phyloP scores from a whole-genome alignment of 495 filamentous ascomycete species.

The Hypomontagnella submonticulosa region DNA sequence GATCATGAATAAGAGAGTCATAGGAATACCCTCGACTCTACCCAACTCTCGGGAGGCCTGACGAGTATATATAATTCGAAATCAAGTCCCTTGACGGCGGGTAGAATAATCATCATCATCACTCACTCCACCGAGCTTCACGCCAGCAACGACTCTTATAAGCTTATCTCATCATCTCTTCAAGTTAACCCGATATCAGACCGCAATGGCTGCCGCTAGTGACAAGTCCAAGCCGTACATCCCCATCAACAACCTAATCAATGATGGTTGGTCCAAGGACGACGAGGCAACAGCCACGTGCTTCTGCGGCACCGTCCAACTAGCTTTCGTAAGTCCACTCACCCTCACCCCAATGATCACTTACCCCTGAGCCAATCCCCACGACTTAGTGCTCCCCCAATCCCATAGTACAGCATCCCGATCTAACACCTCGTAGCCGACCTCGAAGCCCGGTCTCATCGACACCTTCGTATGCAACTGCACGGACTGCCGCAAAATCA shows the following conservation, averaged over 20 bases:
- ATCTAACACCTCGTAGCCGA: slow-evolving; percentile 47
- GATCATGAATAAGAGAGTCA: not conserved
- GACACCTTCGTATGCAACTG: slow-evolving; percentile 68
- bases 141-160: no score
- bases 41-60: not conserved
- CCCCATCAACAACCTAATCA: slow-evolving; percentile 41
- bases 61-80: slow-evolving; percentile 14
- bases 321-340: slow-evolving; percentile 57
- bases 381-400: not conserved
- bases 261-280: slow-evolving; percentile 51
- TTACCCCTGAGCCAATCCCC: slow-evolving; percentile 10
- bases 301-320: slow-evolving; percentile 59
- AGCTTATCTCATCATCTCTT: no score
- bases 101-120: no score
- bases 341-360: no score
- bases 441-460: slow-evolving; percentile 55
- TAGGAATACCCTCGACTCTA: slow-evolving; percentile 1
- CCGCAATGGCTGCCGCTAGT: slow-evolving; percentile 1
- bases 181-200: no score
- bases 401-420: not conserved
- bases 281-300: slow-evolving; percentile 31
- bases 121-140: no score
- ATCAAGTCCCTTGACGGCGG: slow-evolving; percentile 11
- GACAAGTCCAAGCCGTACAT: slow-evolving; percentile 39
- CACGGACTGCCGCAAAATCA: slow-evolving; percentile 67